Evolutionary conservation across 2,329 filamentous ascomycete genomes (phyloP), one percentile per base, ranked within the genome.

Genomic region (Cladorrhinum sp.): DNA sequence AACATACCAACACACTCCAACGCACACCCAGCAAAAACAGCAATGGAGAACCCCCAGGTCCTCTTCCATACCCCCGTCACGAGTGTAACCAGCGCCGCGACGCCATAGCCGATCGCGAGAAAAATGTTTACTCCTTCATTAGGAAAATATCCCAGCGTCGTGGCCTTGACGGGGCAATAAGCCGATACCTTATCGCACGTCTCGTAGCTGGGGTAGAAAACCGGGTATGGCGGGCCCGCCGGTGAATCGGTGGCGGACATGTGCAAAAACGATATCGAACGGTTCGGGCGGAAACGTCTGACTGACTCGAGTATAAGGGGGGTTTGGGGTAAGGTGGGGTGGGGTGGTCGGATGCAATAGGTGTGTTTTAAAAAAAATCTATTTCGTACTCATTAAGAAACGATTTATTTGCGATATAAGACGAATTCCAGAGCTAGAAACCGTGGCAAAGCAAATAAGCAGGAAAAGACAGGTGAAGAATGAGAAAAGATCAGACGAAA

Each of bases 121-220:
- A 86, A 81, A 65, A 78, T 74, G 69, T 85, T 84, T 65, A 82
- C 78, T 52, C 79, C 79, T 18, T 79, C 67, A 65, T 82, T 84
- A 12, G 84, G 84, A 48, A 76, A 77, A 73, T 87, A 87, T 55
- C 83, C 82, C 24, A 83, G 73, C 5, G 83, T 81, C 2, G 82
- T 85, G 48, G 71, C 73, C 50, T 74, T 60, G 65, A 85, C 80
- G 10, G 81, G 81, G 64, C 83, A 85, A 55, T 69, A 59, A 1
- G 65, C 59, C 7, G 74, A 74, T 60, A 84, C 72, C 20, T 75
- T 68, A 6, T 64, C 69, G 65, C 78, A 80, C 22, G 68, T 62
- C 13, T 68, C 64, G 51, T 64, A 69, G 22, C 25, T 62, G 13
- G 65, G 65, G 10, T 58, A 48, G 49, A 62, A 68, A 23, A 57